Percentiles rank a stretch among this genome's conserved stretches.
Evolutionary conservation across 1,139 yeast species (phyloP).

Genomic region (Candida labiduridarum): DNA sequence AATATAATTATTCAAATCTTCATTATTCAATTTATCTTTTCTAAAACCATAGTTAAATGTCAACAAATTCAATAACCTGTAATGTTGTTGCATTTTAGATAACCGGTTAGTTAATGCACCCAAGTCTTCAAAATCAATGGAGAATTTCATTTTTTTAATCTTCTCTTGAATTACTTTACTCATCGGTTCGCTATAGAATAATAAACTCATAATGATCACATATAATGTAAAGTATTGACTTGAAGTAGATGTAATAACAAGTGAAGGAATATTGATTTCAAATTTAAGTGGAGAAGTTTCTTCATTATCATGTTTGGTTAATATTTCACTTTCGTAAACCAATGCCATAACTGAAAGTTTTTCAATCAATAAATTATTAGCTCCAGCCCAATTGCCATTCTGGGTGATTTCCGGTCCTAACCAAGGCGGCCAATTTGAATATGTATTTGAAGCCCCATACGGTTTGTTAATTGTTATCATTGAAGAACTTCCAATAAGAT

Average conservation of each 20-base stretch:
- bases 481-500: slow-evolving; percentile 14
- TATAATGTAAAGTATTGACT: slow-evolving; percentile 45
- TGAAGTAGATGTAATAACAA: slow-evolving; percentile 44
- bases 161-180: slow-evolving; percentile 36
- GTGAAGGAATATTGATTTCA: slow-evolving; percentile 43
- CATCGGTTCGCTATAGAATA: slow-evolving; percentile 48
- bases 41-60: slow-evolving; percentile 41
- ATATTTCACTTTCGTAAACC: slow-evolving; percentile 34
- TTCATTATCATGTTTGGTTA: slow-evolving; percentile 21
- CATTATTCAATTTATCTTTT: slow-evolving; percentile 35
- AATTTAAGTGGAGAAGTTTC: slow-evolving; percentile 24
- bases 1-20: slow-evolving; percentile 38
- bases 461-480: slow-evolving; percentile 26
- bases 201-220: slow-evolving; percentile 34
- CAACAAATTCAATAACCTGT: slow-evolving; percentile 25
- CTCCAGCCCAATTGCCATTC: slow-evolving; percentile 39
- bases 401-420: slow-evolving; percentile 46
- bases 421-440: slow-evolving; percentile 51
- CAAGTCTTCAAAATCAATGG: slow-evolving; percentile 46
- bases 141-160: slow-evolving; percentile 43
- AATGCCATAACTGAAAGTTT: slow-evolving; percentile 41
- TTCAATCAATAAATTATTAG: slow-evolving; percentile 39
- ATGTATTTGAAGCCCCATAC: slow-evolving; percentile 39
- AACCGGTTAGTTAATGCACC: slow-evolving; percentile 32
- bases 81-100: slow-evolving; percentile 29